A percentile compares a stretch with the other conserved stretches of the same genome.
Conservation (phyloP, 2,329 filamentous ascomycete species). For the Colletotrichum abscissum region DNA sequence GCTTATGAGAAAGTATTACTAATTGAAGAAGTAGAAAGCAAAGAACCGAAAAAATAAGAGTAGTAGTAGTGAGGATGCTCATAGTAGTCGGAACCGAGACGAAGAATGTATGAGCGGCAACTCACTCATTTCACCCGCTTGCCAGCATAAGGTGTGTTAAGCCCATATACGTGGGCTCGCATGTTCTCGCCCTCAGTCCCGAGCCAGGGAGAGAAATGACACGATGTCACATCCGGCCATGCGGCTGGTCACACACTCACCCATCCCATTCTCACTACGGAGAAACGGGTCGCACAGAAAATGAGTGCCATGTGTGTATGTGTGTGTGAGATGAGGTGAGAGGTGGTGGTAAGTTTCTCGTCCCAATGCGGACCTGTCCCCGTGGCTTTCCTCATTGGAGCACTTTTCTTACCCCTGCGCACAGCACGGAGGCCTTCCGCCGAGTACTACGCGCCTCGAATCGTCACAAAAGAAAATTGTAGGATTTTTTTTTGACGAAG, state of each 20-base stretch:
- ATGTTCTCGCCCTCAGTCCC: conserved; percentile 11
- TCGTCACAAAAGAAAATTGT: neutral
- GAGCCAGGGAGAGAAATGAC: neutral
- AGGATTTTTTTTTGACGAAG: neutral
- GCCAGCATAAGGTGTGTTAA: neutral
- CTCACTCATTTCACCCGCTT: too few species aligned
- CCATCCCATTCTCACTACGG: neutral
- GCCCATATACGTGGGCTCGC: neutral
- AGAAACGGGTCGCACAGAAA: conserved; percentile 8
- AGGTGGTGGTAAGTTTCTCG: neutral
- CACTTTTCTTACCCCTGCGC: conserved; percentile 19
- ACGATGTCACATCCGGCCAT: conserved; percentile 31
- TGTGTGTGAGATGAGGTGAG: neutral
- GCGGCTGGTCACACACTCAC: conserved; percentile 24
- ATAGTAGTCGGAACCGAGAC: too few species aligned
- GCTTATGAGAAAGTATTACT: too few species aligned
- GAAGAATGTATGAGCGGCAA: too few species aligned
- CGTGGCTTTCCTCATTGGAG: conserved; percentile 30
- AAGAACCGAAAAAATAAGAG: too few species aligned
- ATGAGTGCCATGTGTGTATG: neutral
- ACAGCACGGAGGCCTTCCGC: conserved; percentile 27
- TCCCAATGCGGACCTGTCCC: conserved; percentile 16
- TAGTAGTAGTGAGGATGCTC: too few species aligned
- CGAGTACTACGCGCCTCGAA: conserved; percentile 31
- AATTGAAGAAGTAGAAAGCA: too few species aligned